phyloP scores from a whole-genome alignment of 805 yeast genomes.

The Spathaspora sp. region DNA sequence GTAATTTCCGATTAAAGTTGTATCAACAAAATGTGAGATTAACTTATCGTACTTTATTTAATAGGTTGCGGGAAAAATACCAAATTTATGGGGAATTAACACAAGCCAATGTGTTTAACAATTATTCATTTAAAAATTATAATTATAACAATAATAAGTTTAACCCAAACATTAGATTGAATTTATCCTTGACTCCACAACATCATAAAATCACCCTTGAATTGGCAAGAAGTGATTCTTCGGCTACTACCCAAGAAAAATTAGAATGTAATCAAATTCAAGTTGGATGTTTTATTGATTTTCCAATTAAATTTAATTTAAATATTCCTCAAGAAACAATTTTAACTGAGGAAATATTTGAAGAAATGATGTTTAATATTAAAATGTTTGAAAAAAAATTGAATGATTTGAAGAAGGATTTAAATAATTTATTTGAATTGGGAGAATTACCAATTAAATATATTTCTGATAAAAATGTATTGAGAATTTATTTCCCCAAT shows the following conservation, averaged over 20 bases:
- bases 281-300: conserved; percentile 32
- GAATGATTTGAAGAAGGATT: conserved; percentile 40
- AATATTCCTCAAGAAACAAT: conserved; percentile 31
- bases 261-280: conserved; percentile 9
- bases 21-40: conserved; percentile 16
- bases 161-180: conserved; percentile 18
- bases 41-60: conserved; percentile 17
- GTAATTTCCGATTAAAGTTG: conserved; percentile 15
- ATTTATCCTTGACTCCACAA: conserved; percentile 24
- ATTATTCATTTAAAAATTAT: not conserved
- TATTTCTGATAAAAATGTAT: conserved; percentile 30
- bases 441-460: conserved; percentile 65
- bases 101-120: not conserved
- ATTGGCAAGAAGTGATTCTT: conserved; percentile 17
- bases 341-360: conserved; percentile 27
- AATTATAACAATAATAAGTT: not conserved
- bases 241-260: conserved; percentile 16
- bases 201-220: conserved; percentile 17
- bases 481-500: conserved; percentile 70
- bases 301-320: conserved; percentile 23
- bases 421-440: conserved; percentile 46
- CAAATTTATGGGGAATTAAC: conserved; percentile 2
- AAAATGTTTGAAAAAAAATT: conserved; percentile 38
- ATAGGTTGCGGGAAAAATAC: conserved; percentile 8
- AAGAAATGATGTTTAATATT: conserved; percentile 61